Base-by-base conservation (phyloP, 495 filamentous ascomycete species). In the Halenospora varia region DNA sequence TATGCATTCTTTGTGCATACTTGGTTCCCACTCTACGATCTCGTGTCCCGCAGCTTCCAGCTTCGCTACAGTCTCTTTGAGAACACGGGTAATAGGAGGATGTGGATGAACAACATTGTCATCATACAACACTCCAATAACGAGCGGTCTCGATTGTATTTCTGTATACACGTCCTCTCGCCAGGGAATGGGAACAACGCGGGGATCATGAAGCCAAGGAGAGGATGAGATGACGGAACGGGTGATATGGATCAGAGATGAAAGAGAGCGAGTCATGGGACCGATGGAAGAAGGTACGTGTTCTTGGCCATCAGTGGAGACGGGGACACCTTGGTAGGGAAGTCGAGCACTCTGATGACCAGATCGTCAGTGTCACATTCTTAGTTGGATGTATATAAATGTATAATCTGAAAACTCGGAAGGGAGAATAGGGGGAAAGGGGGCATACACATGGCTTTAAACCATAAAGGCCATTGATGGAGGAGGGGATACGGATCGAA, bases 361-460 rank as follows among this genome's bases (percentile, higher is more conserved):
- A n/a, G n/a, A n/a, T n/a, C n/a, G n/a, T n/a, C n/a, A n/a, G n/a
- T n/a, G n/a, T n/a, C n/a, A n/a, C n/a, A n/a, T n/a, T n/a, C n/a
- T n/a, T n/a, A n/a, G n/a, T n/a, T n/a, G n/a, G n/a, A n/a, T n/a
- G n/a, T n/a, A n/a, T n/a, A n/a, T n/a, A n/a, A n/a, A n/a, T n/a
- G n/a, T n/a, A n/a, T n/a, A n/a, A n/a, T n/a, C n/a, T n/a, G n/a
- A n/a, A n/a, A n/a, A n/a, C n/a, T n/a, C n/a, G n/a, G n/a, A n/a
- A n/a, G n/a, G n/a, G n/a, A n/a, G n/a, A n/a, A n/a, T n/a, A n/a
- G n/a, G n/a, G n/a, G n/a, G n/a, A n/a, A 40, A 82, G 74, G 9
- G 70, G 68, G 10, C 72, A 82, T 2, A 84, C 82, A 42, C 74
- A 74, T n/a, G 84, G 82, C 62, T 84, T 85, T 58, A 87, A 62